Conservation (phyloP, 108 stramenopile genomes). For the Cyclotella choctawhatcheeana region DNA sequence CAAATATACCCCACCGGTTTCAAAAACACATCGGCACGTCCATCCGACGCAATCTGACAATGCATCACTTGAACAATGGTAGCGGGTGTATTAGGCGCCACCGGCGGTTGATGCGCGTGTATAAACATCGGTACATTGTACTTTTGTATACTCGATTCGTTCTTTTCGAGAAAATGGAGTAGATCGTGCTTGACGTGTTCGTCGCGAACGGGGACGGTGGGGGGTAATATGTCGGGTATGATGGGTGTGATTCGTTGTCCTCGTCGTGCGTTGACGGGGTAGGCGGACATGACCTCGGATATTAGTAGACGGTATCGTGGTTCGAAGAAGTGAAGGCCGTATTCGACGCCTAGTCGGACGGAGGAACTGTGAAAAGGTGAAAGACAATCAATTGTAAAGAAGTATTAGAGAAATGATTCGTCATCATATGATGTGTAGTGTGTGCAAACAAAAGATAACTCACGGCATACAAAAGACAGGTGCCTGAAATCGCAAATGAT, state of each 20-base stretch:
- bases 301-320: conserved; percentile 78
- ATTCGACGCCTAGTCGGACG: conserved; percentile 49
- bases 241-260: conserved; percentile 51
- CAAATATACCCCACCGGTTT: conserved; percentile 60
- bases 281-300: conserved; percentile 57
- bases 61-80: conserved; percentile 60
- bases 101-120: conserved; percentile 50
- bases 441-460: no score
- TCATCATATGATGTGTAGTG: no score
- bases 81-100: conserved; percentile 48
- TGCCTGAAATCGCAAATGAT: conserved; percentile 55
- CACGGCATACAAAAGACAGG: conserved; percentile 79
- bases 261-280: conserved; percentile 43
- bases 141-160: conserved; percentile 21
- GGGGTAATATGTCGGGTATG: conserved; percentile 33
- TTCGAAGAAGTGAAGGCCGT: conserved; percentile 79
- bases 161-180: conserved; percentile 31
- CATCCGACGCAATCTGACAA: conserved; percentile 54
- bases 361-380: no score
- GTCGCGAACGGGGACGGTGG: neutral
- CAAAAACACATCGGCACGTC: conserved; percentile 68
- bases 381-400: no score
- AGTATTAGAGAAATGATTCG: no score
- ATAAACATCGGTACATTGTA: conserved; percentile 52
- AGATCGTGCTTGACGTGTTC: conserved; percentile 24